Base-by-base conservation (phyloP, 208 protist genomes). In the Herpetomonas samuelpessoai region DNA sequence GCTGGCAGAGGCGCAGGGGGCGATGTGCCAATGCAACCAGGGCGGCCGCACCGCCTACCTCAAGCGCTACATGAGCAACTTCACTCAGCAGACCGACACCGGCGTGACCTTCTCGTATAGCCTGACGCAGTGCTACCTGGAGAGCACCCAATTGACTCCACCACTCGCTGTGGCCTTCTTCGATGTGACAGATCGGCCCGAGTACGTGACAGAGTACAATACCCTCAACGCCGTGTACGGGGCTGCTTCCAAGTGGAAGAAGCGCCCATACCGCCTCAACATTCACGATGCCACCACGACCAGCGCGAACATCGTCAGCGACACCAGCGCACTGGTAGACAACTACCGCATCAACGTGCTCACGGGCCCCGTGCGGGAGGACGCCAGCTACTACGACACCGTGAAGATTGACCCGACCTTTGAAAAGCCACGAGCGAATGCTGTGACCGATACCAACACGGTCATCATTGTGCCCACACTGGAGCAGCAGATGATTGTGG, bases 21-120 rank as follows among this genome's bases (percentile, higher is more conserved):
- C 67, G 14, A 63, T 75, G 31, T 79, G 61, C 61, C 6, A 45
- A 7, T 91, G 79, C 65, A 91, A 82, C 41, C 66, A 78, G 46
- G 71, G 76, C 2, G 70, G 70, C 21, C 66, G 62, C 46, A 19
- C 57, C 16, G 47, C 62, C 10, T 69, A 61, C 41, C 30, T 74
- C 12, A 75, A 75, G 52, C 47, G 10, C 26, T 47, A 65, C 25
- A 14, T 46, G 12, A 28, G 41, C 1, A 24, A 51, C 18, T 57
- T 27, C 25, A 47, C n/a, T 1, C 46, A 46, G 22, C 12, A 30
- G 3, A 68, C 27, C 45, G 31, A 53, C 21, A 50, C 45, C 12
- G 52, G 26, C 19, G 62, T 28, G 19, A 27, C 24, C 10, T 68
- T 60, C 48, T 55, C 18, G 29, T 54, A 38, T 47, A 3, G 27